Evolutionary conservation across 2,329 filamentous ascomycete genomes (phyloP), one percentile per base, ranked within the genome.

Genomic region (Fusarium staphyleae): DNA sequence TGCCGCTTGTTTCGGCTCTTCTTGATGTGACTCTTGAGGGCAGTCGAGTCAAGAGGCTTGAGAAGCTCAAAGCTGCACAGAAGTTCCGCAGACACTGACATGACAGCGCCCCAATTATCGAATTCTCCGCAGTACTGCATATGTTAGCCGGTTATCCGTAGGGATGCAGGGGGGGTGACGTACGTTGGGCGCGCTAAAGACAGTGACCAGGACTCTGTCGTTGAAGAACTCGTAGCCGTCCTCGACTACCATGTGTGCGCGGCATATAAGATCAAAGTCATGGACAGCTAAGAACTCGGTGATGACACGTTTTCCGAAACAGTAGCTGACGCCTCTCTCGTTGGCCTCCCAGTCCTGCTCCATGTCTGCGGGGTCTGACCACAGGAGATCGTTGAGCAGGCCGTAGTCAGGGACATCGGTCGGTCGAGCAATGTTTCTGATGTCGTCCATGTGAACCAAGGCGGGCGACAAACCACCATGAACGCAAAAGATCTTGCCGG

Each of bases 201-300:
- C 93, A 2, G 95, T 99, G 37, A 99, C 95, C 54, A 99, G 75
- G 37, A 97, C 89, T 52, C 95, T 84, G 72, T 99, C 95, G 57
- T 90, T 96, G 74, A 98, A 99, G 75, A 99, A 99, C 70, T 99
- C 95, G 75, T 99, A 99, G 10, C 95, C 95, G 71, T 99, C 95
- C 74, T 99, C 95, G 16, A 99, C 95, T 45, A 99, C 95, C 95
- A 98, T 98, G 77, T 99, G 95, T 41, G 95, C 95, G 63, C 95
- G 88, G 72, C 95, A 99, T 45, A 99, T 93, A 43, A 99, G 79
- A 73, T 99, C 95, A 72, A 99, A 98, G 75, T 99, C 95, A 72
- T 99, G 95, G 49, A 90, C 86, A 54, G 92, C 88, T 60, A 99
- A 78, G 72, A 99, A 99, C 67, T 98, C 92, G 73, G 93, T 93